Percentiles rank a stretch among this genome's conserved stretches.
Conservation (phyloP, 257 asterid species). For the Paraleonurus japonicus region DNA sequence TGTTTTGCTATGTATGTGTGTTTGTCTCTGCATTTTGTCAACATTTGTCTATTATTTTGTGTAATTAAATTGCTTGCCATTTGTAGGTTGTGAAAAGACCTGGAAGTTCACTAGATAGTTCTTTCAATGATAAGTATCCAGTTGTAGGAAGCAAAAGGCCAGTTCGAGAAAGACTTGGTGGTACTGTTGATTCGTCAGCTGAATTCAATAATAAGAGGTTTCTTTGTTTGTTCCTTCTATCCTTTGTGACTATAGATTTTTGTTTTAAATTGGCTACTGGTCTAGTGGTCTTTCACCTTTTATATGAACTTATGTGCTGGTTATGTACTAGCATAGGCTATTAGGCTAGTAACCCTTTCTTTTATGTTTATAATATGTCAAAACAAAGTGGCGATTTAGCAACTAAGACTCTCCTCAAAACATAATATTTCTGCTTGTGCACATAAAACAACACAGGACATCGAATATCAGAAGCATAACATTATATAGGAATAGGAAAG, state of each 20-base stretch:
- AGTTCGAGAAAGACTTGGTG: conserved; percentile 79
- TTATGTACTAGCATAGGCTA: background rate
- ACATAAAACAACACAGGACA: background rate
- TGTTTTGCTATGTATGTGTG: background rate
- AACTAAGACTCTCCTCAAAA: conserved; percentile 1
- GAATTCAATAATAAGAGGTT: conserved; percentile 65
- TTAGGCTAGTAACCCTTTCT: background rate
- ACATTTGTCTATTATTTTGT: background rate
- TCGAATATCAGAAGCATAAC: background rate
- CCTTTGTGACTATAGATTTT: background rate
- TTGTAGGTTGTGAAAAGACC: conserved; percentile 75
- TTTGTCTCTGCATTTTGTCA: background rate
- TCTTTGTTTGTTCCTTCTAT: background rate
- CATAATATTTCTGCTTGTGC: background rate
- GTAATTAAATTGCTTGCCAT: conserved; percentile 1
- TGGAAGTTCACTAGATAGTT: conserved; percentile 38
- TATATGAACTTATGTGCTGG: background rate
- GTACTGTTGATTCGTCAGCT: conserved; percentile 44
- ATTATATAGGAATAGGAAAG: background rate
- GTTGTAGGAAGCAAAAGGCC: conserved; percentile 72
- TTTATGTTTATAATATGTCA: background rate
- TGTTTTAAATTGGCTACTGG: conserved; percentile 3
- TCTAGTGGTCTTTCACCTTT: conserved; percentile 4
- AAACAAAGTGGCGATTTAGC: conserved; percentile 7
- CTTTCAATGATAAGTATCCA: conserved; percentile 33